These are phyloP conservation scores for Cryptococcus floricola DNA, from an alignment of 1,284 basidiomycete species.

Conservation along the genomic window DNA sequence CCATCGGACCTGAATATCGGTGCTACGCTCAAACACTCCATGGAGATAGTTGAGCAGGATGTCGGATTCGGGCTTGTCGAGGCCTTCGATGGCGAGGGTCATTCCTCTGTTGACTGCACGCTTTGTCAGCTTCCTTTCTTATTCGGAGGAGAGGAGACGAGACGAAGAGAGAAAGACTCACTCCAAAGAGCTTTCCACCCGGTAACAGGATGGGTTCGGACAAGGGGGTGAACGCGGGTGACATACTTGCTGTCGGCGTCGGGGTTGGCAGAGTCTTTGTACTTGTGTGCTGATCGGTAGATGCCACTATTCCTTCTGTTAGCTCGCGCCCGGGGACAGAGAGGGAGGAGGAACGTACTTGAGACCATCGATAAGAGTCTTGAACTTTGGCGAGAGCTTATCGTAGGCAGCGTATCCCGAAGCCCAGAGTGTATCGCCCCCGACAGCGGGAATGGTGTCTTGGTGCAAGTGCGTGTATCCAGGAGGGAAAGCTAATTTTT, in stretches of 20 bases:
- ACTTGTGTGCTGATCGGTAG: not conserved
- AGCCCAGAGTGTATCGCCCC: slow-evolving; percentile 34
- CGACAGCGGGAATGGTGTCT: slow-evolving; percentile 54
- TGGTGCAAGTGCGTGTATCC: slow-evolving; percentile 56
- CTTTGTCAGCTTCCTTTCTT: not conserved
- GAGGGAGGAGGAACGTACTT: slow-evolving; percentile 5
- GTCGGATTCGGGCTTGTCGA: slow-evolving; percentile 31
- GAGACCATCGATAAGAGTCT: not conserved
- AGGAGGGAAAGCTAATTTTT: slow-evolving; percentile 58
- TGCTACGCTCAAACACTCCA: slow-evolving; percentile 36
- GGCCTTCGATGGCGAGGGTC: slow-evolving; percentile 30
- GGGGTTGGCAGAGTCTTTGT: slow-evolving; percentile 22
- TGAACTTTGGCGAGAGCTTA: not conserved
- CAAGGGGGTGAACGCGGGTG: slow-evolving; percentile 51
- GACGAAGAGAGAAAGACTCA: slow-evolving; percentile 5
- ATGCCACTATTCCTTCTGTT: slow-evolving; percentile 1
- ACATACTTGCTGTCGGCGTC: slow-evolving; percentile 57
- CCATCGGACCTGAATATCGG: slow-evolving; percentile 43
- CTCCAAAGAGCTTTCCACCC: slow-evolving; percentile 51
- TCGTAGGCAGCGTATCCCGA: not conserved
- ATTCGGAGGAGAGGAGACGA: not conserved
- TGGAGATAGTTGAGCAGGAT: slow-evolving; percentile 34
- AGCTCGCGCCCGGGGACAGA: not conserved
- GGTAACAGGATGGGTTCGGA: not conserved
- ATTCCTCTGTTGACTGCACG: slow-evolving; percentile 55